These are phyloP conservation scores for Amyloporia xantha DNA, from an alignment of 768 basidiomycete genomes.

Conservation along the genomic window DNA sequence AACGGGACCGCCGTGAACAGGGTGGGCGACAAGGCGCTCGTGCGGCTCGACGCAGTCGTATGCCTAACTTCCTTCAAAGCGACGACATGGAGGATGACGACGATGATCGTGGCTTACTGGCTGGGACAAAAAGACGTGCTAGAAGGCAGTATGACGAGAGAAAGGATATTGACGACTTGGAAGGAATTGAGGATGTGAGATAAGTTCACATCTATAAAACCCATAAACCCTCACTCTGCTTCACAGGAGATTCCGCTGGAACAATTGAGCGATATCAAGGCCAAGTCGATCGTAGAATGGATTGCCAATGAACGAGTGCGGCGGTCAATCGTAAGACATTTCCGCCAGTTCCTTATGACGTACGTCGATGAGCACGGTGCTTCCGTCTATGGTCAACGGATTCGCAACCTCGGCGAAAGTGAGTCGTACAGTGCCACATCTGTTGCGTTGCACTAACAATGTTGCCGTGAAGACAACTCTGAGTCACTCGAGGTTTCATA, in stretches of 20 bases:
- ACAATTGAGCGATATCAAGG: constrained; percentile 96
- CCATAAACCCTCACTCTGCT: not conserved
- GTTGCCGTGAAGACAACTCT: constrained; percentile 63
- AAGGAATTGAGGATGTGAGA: constrained; percentile 80
- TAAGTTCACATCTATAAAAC: constrained; percentile 3
- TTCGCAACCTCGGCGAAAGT: constrained; percentile 94
- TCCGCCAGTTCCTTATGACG: constrained; percentile 92
- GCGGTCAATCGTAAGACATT: constrained; percentile 85
- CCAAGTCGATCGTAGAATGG: constrained; percentile 97
- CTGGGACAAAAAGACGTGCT: constrained; percentile 73
- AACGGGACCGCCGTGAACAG: constrained; percentile 73
- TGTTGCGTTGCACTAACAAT: not conserved
- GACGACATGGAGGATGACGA: constrained; percentile 73
- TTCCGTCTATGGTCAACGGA: constrained; percentile 92
- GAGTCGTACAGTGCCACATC: constrained; percentile 24
- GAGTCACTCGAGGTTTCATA: constrained; percentile 98
- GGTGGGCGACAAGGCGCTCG: constrained; percentile 62
- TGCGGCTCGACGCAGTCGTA: constrained; percentile 72
- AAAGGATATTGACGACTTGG: constrained; percentile 83
- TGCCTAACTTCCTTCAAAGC: constrained; percentile 84
- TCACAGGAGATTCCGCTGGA: constrained; percentile 87
- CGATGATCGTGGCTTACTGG: constrained; percentile 52
- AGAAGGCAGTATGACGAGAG: constrained; percentile 93
- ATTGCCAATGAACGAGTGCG: constrained; percentile 89
- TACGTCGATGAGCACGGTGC: constrained; percentile 88